phyloP scores from a whole-genome alignment of 2,329 filamentous ascomycete genomes.

The Trichoderma lentiforme region DNA sequence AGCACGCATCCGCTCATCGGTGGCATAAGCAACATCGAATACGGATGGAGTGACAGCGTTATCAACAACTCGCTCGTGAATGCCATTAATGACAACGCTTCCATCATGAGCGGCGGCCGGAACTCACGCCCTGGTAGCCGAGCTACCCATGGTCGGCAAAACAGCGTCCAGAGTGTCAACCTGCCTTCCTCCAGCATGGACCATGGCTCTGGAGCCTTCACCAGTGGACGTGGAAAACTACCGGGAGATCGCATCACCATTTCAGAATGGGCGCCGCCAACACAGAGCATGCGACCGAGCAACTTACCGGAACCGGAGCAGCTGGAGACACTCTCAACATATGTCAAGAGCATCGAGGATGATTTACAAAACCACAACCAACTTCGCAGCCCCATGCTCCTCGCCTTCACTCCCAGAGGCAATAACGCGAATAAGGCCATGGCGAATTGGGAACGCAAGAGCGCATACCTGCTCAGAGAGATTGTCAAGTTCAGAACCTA shows the following conservation, averaged over 20 bases:
- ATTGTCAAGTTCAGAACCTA: slow-evolving; percentile 97
- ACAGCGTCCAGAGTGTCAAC: slow-evolving; percentile 50
- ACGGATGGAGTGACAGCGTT: slow-evolving; percentile 88
- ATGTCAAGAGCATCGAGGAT: slow-evolving; percentile 80
- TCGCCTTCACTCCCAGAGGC: slow-evolving; percentile 84
- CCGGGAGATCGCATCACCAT: slow-evolving; percentile 83
- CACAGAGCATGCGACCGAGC: slow-evolving; percentile 85
- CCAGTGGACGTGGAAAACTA: slow-evolving; percentile 55
- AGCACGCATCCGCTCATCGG: slow-evolving; percentile 92
- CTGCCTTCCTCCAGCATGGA: slow-evolving; percentile 60
- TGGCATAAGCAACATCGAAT: slow-evolving; percentile 94
- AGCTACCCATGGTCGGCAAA: slow-evolving; percentile 38
- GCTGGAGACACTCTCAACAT: slow-evolving; percentile 67
- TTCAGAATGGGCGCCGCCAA: slow-evolving; percentile 83
- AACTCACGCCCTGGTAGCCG: slow-evolving; percentile 51
- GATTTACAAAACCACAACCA: slow-evolving; percentile 87
- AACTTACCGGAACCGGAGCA: slow-evolving; percentile 77
- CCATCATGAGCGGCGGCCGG: slow-evolving; percentile 31
- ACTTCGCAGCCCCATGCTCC: slow-evolving; percentile 78
- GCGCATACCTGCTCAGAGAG: slow-evolving; percentile 82
- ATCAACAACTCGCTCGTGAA: slow-evolving; percentile 59
- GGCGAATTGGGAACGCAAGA: slow-evolving; percentile 97
- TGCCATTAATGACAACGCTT: slow-evolving; percentile 47
- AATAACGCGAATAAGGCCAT: slow-evolving; percentile 80
- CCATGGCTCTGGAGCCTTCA: slow-evolving; percentile 51